Conservation (phyloP, 495 filamentous ascomycete genomes). For the Tuber indicum region DNA sequence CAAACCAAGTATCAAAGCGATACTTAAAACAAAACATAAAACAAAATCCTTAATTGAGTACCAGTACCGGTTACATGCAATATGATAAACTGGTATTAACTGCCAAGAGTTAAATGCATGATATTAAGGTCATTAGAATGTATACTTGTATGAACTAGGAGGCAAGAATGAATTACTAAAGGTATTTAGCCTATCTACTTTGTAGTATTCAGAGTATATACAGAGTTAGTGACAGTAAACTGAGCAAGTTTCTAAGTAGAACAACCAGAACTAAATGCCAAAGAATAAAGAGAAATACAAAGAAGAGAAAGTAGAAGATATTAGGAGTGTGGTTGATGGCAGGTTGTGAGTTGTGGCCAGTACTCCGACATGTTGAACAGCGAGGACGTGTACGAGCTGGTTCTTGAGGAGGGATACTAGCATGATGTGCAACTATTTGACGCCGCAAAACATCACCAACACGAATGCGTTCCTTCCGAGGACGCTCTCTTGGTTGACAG, state of each 20-base stretch:
- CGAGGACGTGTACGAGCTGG: too few species aligned
- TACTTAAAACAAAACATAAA: too few species aligned
- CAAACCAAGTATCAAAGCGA: too few species aligned
- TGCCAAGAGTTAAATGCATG: not conserved
- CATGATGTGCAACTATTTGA: too few species aligned
- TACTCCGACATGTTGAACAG: not conserved
- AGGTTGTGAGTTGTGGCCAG: not conserved
- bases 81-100: not conserved
- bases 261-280: not conserved
- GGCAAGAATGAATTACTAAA: not conserved
- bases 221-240: not conserved
- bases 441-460: too few species aligned
- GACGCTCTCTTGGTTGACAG: too few species aligned
- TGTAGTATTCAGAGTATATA: not conserved
- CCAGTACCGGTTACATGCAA: too few species aligned
- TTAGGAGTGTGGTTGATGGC: not conserved
- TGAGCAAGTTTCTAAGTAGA: not conserved
- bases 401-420: too few species aligned
- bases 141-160: not conserved
- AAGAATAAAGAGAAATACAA: not conserved
- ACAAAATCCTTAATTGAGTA: too few species aligned
- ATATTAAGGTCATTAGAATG: not conserved
- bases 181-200: not conserved
- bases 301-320: not conserved
- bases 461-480: too few species aligned